Percentiles rank a stretch among this genome's conserved stretches.
phyloP scores from a whole-genome alignment of 2,329 filamentous ascomycete species.

The Hymenoscyphus fraxineus region DNA sequence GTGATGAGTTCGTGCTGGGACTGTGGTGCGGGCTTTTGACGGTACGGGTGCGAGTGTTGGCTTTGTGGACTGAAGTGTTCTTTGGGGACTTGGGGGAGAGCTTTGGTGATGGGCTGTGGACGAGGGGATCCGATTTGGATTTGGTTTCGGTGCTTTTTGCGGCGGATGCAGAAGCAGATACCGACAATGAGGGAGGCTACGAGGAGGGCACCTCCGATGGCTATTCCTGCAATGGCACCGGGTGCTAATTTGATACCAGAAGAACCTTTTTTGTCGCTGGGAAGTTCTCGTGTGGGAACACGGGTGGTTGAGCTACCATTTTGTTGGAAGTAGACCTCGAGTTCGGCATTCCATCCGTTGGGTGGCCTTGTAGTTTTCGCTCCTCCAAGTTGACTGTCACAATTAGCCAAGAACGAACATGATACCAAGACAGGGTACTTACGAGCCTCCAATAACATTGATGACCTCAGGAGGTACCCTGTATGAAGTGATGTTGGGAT shows the following conservation, averaged over 20 bases:
- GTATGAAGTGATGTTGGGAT: constrained; percentile 48
- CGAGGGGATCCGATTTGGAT: not conserved
- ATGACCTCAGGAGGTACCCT: constrained; percentile 50
- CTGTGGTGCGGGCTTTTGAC: not conserved
- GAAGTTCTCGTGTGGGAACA: constrained; percentile 44
- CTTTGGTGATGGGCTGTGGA: not conserved
- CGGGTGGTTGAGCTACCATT: constrained; percentile 44
- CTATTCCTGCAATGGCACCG: constrained; percentile 44
- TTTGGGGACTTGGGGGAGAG: not conserved
- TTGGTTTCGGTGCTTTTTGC: not conserved
- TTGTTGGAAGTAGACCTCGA: constrained; percentile 51
- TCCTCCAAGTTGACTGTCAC: constrained; percentile 43
- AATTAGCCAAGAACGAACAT: not conserved
- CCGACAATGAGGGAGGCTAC: constrained; percentile 32
- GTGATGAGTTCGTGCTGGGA: constrained; percentile 10
- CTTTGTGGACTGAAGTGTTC: constrained; percentile 10
- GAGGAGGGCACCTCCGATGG: constrained; percentile 37
- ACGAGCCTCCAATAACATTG: constrained; percentile 46
- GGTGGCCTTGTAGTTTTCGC: constrained; percentile 51
- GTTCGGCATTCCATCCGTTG: constrained; percentile 47
- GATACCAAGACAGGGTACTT: constrained; percentile 11
- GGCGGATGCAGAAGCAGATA: constrained; percentile 35
- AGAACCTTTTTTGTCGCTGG: constrained; percentile 5
- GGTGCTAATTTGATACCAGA: constrained; percentile 28
- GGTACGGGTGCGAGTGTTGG: constrained; percentile 1